phyloP scores from a whole-genome alignment of 805 yeast species.

The Diddensiella caesifluorescens region DNA sequence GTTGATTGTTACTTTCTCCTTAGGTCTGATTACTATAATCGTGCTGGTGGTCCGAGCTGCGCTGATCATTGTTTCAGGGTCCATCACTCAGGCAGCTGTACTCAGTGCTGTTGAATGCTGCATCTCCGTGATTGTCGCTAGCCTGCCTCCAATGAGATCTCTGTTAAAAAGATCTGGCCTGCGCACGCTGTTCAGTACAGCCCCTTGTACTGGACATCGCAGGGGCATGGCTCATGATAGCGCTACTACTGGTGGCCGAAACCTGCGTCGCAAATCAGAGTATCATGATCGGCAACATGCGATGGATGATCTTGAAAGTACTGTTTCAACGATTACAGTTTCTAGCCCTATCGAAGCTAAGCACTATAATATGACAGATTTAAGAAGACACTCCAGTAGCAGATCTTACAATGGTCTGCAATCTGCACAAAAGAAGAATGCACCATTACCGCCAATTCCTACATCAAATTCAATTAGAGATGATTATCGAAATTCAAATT shows the following conservation, averaged over 20 bases:
- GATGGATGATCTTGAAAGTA: slow-evolving; percentile 1
- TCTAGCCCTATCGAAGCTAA: slow-evolving; percentile 1
- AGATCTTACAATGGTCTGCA: slow-evolving; percentile 2
- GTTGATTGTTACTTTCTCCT: slow-evolving; percentile 24
- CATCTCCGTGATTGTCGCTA: slow-evolving; percentile 25
- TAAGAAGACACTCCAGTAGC: not conserved
- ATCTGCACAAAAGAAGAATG: slow-evolving; percentile 3
- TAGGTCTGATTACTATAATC: slow-evolving; percentile 24
- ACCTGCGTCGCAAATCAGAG: slow-evolving; percentile 7
- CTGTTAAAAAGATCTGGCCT: slow-evolving; percentile 20
- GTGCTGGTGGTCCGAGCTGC: slow-evolving; percentile 24
- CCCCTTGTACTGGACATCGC: slow-evolving; percentile 5
- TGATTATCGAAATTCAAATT: no score
- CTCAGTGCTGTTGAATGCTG: slow-evolving; percentile 25
- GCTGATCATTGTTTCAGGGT: slow-evolving; percentile 20
- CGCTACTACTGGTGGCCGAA: no score
- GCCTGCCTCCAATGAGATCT: slow-evolving; percentile 24
- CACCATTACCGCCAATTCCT: slow-evolving; percentile 7
- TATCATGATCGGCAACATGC: not conserved
- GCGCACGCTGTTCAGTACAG: slow-evolving; percentile 18
- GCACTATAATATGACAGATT: not conserved
- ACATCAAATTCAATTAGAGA: no score
- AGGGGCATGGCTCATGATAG: no score
- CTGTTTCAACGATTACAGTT: not conserved
- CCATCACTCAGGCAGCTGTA: slow-evolving; percentile 21